Percentiles rank a stretch among this genome's conserved stretches.
These are phyloP conservation scores for Geranomyces variabilis DNA, from an alignment of 192 early-diverging fungal species.

Conservation along the genomic window DNA sequence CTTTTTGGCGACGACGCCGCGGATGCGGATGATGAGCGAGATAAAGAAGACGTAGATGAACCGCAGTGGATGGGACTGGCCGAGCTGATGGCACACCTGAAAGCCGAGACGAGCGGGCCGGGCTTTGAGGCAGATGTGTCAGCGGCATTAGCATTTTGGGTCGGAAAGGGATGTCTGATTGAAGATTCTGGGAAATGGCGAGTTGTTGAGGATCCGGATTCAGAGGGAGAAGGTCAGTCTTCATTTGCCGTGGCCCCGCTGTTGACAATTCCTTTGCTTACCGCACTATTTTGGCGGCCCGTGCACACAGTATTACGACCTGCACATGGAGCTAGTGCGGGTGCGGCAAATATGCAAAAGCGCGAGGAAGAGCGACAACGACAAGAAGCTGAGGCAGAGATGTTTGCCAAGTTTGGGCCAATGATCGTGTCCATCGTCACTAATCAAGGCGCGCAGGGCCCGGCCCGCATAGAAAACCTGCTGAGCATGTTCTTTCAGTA, in stretches of 20 bases:
- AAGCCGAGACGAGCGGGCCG: background rate
- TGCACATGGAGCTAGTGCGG: too few species aligned
- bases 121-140: background rate
- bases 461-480: background rate
- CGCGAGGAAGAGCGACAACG: background rate
- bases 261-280: background rate
- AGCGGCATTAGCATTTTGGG: background rate
- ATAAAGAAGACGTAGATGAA: background rate
- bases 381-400: background rate
- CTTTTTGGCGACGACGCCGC: constrained; percentile 3
- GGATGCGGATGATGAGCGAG: background rate
- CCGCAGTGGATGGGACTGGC: background rate
- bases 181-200: background rate
- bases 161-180: background rate
- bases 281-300: too few species aligned
- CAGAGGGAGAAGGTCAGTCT: background rate
- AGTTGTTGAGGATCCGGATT: constrained; percentile 7
- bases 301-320: too few species aligned
- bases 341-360: background rate
- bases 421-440: constrained; percentile 4
- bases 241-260: background rate
- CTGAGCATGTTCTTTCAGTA: constrained; percentile 15
- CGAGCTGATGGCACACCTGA: background rate
- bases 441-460: constrained; percentile 1
- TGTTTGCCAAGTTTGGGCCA: background rate